phyloP scores from a whole-genome alignment of 2,329 filamentous ascomycete species.

The Arachnomyces sp. region DNA sequence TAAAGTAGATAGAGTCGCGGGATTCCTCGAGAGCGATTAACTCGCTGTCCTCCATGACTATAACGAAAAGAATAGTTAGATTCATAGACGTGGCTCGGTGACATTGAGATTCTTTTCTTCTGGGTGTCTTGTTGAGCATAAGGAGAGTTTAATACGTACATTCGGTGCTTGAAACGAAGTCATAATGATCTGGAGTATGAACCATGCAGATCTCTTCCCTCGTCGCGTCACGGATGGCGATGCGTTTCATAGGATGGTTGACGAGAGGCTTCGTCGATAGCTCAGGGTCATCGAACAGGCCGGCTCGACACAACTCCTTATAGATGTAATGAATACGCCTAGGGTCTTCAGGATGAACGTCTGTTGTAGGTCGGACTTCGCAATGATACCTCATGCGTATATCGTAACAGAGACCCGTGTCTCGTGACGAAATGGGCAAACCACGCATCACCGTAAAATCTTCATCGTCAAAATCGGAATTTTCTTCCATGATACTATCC shows the following conservation, averaged over 20 bases:
- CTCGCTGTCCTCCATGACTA: constrained; percentile 49
- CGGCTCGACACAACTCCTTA: constrained; percentile 74
- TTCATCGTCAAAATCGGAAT: constrained; percentile 37
- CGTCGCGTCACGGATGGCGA: constrained; percentile 69
- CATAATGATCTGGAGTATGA: constrained; percentile 68
- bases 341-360: constrained; percentile 91
- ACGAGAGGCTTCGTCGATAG: constrained; percentile 39
- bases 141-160: constrained; percentile 23
- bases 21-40: constrained; percentile 63
- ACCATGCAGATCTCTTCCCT: constrained; percentile 72
- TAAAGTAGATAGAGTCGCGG: constrained; percentile 74
- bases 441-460: constrained; percentile 31
- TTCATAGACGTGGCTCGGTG: background rate
- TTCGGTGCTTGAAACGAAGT: constrained; percentile 61
- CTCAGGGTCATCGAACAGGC: constrained; percentile 61
- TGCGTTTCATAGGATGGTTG: constrained; percentile 56
- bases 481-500: constrained; percentile 31
- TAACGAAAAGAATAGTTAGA: background rate
- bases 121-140: constrained; percentile 3
- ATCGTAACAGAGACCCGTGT: constrained; percentile 81
- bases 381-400: constrained; percentile 92
- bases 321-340: constrained; percentile 89
- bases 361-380: constrained; percentile 61
- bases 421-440: constrained; percentile 44
- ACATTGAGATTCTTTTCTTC: background rate